Conservation (phyloP, 2,329 filamentous ascomycete species). For the Monosporascus sp. region DNA sequence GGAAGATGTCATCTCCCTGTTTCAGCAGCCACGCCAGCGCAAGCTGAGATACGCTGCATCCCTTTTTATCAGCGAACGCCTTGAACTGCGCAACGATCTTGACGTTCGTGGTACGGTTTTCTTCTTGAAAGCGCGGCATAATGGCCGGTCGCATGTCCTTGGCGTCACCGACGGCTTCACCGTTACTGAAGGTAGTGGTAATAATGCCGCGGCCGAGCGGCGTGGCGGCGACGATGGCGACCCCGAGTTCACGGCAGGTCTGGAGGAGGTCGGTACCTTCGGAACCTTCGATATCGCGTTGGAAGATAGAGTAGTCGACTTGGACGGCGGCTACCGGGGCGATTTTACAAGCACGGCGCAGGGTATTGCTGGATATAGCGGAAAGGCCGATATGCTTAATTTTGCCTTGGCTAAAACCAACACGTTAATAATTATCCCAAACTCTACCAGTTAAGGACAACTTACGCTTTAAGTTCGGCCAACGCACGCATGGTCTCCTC, state of each 20-base stretch:
- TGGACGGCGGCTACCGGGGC: slow-evolving; percentile 48
- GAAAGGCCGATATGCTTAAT: slow-evolving; percentile 47
- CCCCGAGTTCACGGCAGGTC: slow-evolving; percentile 41
- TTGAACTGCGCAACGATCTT: slow-evolving; percentile 22
- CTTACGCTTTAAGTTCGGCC: slow-evolving; percentile 33
- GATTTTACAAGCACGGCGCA: slow-evolving; percentile 44
- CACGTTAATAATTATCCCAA: neutral
- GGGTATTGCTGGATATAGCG: slow-evolving; percentile 41
- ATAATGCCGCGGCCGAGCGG: slow-evolving; percentile 39
- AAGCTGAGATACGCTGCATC: slow-evolving; percentile 45
- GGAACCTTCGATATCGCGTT: slow-evolving; percentile 41
- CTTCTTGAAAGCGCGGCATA: slow-evolving; percentile 36
- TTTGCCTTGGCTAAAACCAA: slow-evolving; percentile 38
- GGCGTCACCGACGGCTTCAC: slow-evolving; percentile 28
- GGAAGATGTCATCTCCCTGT: slow-evolving; percentile 37
- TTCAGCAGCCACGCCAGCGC: slow-evolving; percentile 51
- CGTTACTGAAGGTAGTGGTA: slow-evolving; percentile 33
- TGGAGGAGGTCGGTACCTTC: slow-evolving; percentile 31
- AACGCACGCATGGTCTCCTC: slow-evolving; percentile 42
- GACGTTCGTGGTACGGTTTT: slow-evolving; percentile 47
- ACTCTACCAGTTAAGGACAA: neutral
- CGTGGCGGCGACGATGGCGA: slow-evolving; percentile 36
- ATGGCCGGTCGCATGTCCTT: slow-evolving; percentile 26
- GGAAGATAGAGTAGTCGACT: slow-evolving; percentile 47
- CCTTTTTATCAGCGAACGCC: slow-evolving; percentile 24